Evolutionary conservation across 116 monocot species (phyloP).

Genomic region (Phalaenopsis hybrid): DNA sequence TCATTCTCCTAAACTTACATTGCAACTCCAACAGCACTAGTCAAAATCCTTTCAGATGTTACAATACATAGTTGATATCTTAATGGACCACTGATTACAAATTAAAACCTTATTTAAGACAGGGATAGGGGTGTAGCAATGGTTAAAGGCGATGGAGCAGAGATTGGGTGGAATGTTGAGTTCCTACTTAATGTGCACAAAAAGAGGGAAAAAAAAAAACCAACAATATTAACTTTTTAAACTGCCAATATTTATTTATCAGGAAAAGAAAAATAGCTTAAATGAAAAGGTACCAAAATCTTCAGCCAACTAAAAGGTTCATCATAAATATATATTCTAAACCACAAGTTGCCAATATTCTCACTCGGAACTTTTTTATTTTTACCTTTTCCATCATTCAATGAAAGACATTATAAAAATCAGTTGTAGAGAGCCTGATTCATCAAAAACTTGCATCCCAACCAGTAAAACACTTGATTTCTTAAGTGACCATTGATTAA

Average conservation of each 20-base stretch:
- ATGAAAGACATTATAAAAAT: background rate
- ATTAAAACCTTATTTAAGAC: background rate
- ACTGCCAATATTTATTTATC: too few species aligned
- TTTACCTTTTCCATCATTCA: background rate
- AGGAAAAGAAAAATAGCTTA: too few species aligned
- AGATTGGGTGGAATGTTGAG: too few species aligned
- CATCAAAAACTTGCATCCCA: background rate
- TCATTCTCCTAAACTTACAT: background rate
- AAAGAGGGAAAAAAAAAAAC: too few species aligned
- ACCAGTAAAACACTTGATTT: background rate
- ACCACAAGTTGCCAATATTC: background rate
- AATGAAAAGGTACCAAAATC: background rate
- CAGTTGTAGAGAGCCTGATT: background rate
- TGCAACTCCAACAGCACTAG: background rate
- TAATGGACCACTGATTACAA: background rate
- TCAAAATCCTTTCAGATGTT: background rate
- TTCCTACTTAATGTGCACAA: too few species aligned
- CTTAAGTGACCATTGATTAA: too few species aligned
- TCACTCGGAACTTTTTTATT: background rate
- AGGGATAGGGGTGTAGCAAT: too few species aligned
- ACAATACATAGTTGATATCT: background rate
- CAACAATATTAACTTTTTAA: too few species aligned
- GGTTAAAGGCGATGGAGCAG: too few species aligned
- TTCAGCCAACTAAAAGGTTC: background rate
- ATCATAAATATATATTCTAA: background rate